Percentiles rank a stretch among this genome's conserved stretches.
Evolutionary conservation across 164 flowering plant species (phyloP).

Genomic region (Liquidambar formosana): DNA sequence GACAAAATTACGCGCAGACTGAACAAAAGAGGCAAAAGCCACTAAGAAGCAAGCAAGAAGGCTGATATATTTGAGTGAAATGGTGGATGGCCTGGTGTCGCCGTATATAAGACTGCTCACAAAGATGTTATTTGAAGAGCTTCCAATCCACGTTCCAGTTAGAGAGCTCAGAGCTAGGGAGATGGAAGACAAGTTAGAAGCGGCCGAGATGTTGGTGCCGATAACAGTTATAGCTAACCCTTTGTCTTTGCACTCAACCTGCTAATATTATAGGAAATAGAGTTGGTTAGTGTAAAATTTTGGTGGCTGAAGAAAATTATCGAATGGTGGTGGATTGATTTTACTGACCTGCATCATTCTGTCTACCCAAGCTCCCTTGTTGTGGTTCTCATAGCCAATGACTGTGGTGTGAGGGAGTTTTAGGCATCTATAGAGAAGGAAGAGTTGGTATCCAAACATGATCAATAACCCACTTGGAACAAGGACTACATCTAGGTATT

Average conservation of each 20-base stretch:
- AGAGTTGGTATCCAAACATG: slow-evolving; percentile 64
- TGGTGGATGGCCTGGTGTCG: slow-evolving; percentile 40
- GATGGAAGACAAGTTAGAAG: slow-evolving; percentile 52
- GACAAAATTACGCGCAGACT: slow-evolving; percentile 47
- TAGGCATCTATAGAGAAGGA: slow-evolving; percentile 54
- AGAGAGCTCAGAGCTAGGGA: slow-evolving; percentile 58
- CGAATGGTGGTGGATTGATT: background rate
- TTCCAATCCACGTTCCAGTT: slow-evolving; percentile 68
- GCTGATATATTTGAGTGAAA: slow-evolving; percentile 54
- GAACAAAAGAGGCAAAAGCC: slow-evolving; percentile 63
- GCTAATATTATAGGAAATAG: too few relatives aligned
- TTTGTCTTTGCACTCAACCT: background rate
- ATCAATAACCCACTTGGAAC: slow-evolving; percentile 60
- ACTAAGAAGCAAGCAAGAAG: slow-evolving; percentile 52
- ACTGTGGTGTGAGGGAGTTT: slow-evolving; percentile 46
- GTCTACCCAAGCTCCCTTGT: slow-evolving; percentile 67
- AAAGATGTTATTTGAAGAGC: slow-evolving; percentile 39
- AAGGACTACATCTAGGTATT: slow-evolving; percentile 53
- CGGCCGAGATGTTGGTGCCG: slow-evolving; percentile 46
- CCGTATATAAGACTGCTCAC: slow-evolving; percentile 46
- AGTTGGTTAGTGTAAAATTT: too few relatives aligned
- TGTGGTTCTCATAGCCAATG: slow-evolving; percentile 72
- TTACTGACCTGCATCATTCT: slow-evolving; percentile 55
- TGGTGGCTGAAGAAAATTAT: background rate
- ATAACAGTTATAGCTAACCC: slow-evolving; percentile 25